These are phyloP conservation scores for Colletotrichum sp. DNA, from an alignment of 2,329 filamentous ascomycete species.

Conservation along the genomic window DNA sequence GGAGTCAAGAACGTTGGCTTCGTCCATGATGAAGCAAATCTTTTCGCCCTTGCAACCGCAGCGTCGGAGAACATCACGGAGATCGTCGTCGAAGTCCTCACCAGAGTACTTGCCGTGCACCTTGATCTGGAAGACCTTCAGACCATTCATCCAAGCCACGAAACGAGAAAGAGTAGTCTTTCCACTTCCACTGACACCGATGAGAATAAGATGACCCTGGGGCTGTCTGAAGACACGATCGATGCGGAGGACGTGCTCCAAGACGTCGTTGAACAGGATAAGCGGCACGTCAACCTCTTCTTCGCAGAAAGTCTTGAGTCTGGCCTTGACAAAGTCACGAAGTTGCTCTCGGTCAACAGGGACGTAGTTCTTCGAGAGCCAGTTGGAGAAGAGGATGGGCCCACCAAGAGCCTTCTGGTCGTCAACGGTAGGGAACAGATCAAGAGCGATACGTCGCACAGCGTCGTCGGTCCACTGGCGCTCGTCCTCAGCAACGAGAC, in stretches of 20 bases:
- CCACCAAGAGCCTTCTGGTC: conserved; percentile 87
- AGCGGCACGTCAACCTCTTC: conserved; percentile 98
- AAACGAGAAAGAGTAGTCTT: conserved; percentile 98
- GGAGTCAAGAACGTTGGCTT: conserved; percentile 97
- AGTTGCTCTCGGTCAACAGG: conserved; percentile 95
- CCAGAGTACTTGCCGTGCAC: conserved; percentile 98
- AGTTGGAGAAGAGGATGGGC: conserved; percentile 98
- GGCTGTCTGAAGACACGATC: conserved; percentile 98
- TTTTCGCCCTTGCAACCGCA: conserved; percentile 98
- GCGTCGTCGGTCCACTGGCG: conserved; percentile 93
- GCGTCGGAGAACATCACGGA: conserved; percentile 89
- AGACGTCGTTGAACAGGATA: conserved; percentile 98
- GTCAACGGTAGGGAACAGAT: conserved; percentile 95
- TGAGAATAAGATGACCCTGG: conserved; percentile 96
- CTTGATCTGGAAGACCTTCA: conserved; percentile 99
- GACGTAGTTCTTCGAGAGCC: conserved; percentile 98
- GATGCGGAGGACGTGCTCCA: conserved; percentile 97
- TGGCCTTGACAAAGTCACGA: conserved; percentile 95
- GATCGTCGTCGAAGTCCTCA: conserved; percentile 97
- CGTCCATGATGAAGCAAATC: conserved; percentile 99
- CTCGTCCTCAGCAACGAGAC: conserved; percentile 93
- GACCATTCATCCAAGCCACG: conserved; percentile 99
- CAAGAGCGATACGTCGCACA: conserved; percentile 83
- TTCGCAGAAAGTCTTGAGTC: conserved; percentile 97
- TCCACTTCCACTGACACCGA: conserved; percentile 97